Evolutionary conservation across 2,329 filamentous ascomycete genomes (phyloP).

Genomic region (Pestalotiopsis sp.): DNA sequence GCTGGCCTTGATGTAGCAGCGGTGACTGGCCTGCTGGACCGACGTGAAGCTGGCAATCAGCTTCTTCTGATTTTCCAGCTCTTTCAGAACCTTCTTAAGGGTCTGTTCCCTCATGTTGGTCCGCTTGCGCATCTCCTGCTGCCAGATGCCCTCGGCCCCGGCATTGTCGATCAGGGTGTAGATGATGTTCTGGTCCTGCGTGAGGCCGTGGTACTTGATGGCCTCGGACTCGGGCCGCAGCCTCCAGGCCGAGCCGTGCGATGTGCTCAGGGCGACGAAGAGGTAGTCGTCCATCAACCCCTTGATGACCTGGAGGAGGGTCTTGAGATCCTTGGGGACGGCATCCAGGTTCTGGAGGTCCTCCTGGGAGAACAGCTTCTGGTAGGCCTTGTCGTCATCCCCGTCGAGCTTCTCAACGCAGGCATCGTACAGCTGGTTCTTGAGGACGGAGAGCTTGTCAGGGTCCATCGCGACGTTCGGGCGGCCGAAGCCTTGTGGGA

Average conservation of each 20-base stretch:
- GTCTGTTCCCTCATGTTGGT: slow-evolving; percentile 84
- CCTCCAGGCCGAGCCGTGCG: slow-evolving; percentile 55
- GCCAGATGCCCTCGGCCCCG: slow-evolving; percentile 87
- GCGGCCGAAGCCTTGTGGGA: slow-evolving; percentile 5
- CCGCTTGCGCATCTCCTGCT: slow-evolving; percentile 77
- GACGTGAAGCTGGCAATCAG: slow-evolving; percentile 90
- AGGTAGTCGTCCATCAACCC: slow-evolving; percentile 62
- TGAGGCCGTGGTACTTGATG: slow-evolving; percentile 52
- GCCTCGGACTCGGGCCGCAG: slow-evolving; percentile 63
- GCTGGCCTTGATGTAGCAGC: slow-evolving; percentile 92
- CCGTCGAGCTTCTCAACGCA: slow-evolving; percentile 49
- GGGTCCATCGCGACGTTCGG: slow-evolving; percentile 25
- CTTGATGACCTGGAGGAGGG: slow-evolving; percentile 59
- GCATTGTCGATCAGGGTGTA: slow-evolving; percentile 89
- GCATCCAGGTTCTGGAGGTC: slow-evolving; percentile 60
- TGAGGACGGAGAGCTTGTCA: slow-evolving; percentile 42
- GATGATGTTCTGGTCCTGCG: slow-evolving; percentile 79
- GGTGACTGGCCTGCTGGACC: slow-evolving; percentile 86
- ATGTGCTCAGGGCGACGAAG: slow-evolving; percentile 51
- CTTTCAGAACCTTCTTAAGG: slow-evolving; percentile 80
- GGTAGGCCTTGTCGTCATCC: slow-evolving; percentile 42
- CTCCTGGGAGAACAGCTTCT: slow-evolving; percentile 58
- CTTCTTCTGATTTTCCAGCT: slow-evolving; percentile 72
- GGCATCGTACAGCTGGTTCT: slow-evolving; percentile 59
- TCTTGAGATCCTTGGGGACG: slow-evolving; percentile 57